Percentiles rank a stretch among this genome's conserved stretches.
Conservation (phyloP, 164 flowering plant genomes). For the Magnolia changhungtana region DNA sequence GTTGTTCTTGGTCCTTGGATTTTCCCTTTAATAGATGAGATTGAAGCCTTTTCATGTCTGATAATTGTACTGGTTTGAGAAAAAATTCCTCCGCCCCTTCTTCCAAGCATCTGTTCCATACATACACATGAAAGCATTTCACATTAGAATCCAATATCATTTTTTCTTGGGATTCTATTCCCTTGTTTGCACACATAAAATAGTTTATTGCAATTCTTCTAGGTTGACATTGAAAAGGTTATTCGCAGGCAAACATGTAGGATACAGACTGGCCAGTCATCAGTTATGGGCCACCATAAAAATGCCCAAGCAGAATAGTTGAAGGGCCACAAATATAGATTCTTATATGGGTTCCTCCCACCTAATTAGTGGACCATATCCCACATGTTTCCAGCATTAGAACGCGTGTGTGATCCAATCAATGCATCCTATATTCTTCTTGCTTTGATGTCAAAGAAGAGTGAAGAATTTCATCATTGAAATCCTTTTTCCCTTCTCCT, state of each 20-base stretch:
- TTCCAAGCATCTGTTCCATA: constrained; percentile 70
- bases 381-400: no score
- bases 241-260: neutral
- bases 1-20: constrained; percentile 21
- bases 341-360: no score
- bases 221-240: neutral
- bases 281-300: neutral
- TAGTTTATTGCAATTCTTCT: neutral
- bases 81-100: constrained; percentile 92
- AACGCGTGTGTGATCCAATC: no score
- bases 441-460: no score
- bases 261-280: neutral
- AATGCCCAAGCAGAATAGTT: neutral
- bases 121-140: neutral
- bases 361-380: no score
- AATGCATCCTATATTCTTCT: no score
- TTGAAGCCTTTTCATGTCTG: constrained; percentile 64
- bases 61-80: constrained; percentile 61
- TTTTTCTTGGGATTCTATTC: neutral
- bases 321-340: neutral
- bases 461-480: no score
- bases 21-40: constrained; percentile 64
- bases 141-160: neutral
- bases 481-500: no score
- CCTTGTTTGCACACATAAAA: neutral